phyloP scores from a whole-genome alignment of 495 filamentous ascomycete genomes.

The Trypethelium eluteriae region DNA sequence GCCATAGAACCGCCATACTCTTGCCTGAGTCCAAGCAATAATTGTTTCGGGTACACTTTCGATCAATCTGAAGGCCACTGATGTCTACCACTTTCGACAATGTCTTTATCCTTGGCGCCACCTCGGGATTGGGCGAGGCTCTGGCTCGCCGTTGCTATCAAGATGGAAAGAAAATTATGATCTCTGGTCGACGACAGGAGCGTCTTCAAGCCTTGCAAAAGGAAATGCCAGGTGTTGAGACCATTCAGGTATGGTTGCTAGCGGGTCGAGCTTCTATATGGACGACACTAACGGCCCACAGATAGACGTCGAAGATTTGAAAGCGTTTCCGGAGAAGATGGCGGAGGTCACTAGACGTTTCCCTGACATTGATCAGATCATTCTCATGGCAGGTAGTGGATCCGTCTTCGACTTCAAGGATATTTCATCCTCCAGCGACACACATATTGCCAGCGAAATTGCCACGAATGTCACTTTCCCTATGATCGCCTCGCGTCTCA shows the following conservation, averaged over 20 bases:
- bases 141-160: constrained; percentile 20
- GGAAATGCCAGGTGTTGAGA: background rate
- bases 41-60: too few relatives aligned
- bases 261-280: background rate
- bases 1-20: too few relatives aligned
- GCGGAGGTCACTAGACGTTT: constrained; percentile 26
- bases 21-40: too few relatives aligned
- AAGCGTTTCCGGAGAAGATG: constrained; percentile 24
- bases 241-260: background rate
- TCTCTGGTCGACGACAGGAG: constrained; percentile 23
- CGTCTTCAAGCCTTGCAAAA: constrained; percentile 19
- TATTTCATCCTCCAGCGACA: constrained; percentile 21
- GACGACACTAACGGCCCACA: background rate
- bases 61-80: too few relatives aligned
- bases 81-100: constrained; percentile 15
- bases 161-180: constrained; percentile 20
- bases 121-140: constrained; percentile 23
- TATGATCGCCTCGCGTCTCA: constrained; percentile 28
- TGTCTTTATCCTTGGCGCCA: constrained; percentile 24
- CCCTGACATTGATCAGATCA: constrained; percentile 36
- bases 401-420: constrained; percentile 26
- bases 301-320: constrained; percentile 30
- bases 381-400: constrained; percentile 34
- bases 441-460: constrained; percentile 26
- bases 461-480: constrained; percentile 34